A percentile compares a stretch with the other conserved stretches of the same genome.
Conservation (phyloP, 2,329 filamentous ascomycete species). For the Chaetoscypha palmicola region DNA sequence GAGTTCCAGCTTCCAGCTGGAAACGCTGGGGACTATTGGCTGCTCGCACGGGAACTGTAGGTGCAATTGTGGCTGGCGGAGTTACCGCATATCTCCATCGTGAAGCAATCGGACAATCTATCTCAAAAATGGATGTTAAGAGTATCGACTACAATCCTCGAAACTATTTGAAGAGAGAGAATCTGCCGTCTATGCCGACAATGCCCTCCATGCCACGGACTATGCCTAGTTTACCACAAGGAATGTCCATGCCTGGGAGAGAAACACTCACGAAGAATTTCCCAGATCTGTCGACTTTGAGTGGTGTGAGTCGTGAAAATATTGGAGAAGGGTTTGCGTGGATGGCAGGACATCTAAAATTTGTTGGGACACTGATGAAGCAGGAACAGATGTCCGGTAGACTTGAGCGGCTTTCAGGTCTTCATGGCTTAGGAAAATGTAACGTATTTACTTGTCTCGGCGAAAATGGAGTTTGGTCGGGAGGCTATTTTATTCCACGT, state of each 20-base stretch:
- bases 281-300: background rate
- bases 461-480: slow-evolving; percentile 57
- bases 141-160: slow-evolving; percentile 4
- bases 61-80: slow-evolving; percentile 71
- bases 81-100: slow-evolving; percentile 76
- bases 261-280: background rate
- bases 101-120: slow-evolving; percentile 51
- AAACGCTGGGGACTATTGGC: slow-evolving; percentile 58
- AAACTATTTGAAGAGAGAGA: slow-evolving; percentile 5
- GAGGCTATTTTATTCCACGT: slow-evolving; percentile 54
- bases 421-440: slow-evolving; percentile 60
- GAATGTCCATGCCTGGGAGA: background rate
- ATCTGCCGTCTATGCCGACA: slow-evolving; percentile 3
- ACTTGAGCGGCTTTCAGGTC: slow-evolving; percentile 52
- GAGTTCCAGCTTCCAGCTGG: slow-evolving; percentile 33
- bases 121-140: slow-evolving; percentile 35
- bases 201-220: slow-evolving; percentile 40
- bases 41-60: slow-evolving; percentile 73
- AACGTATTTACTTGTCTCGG: slow-evolving; percentile 75
- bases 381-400: slow-evolving; percentile 64
- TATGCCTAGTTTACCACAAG: slow-evolving; percentile 22
- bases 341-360: slow-evolving; percentile 77
- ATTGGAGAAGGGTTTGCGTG: slow-evolving; percentile 66
- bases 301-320: slow-evolving; percentile 49
- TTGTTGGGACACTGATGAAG: slow-evolving; percentile 72